phyloP scores from a whole-genome alignment of 495 filamentous ascomycete species.

The Pyronema omphalodes region DNA sequence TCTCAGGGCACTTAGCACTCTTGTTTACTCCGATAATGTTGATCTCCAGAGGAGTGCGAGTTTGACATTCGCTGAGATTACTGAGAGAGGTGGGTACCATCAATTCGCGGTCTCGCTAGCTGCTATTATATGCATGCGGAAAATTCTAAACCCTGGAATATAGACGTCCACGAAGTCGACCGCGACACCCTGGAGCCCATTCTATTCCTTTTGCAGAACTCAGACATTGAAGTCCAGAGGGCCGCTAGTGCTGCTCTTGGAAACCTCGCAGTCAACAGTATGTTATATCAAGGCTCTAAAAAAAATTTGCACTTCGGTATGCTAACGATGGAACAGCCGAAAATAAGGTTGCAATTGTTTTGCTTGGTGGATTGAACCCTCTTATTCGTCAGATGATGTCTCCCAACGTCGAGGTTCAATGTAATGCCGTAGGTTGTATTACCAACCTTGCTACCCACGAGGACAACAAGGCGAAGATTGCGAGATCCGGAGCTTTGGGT shows the following conservation, averaged over 20 bases:
- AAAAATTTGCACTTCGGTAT: background rate
- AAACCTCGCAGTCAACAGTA: conserved; percentile 94
- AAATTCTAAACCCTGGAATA: background rate
- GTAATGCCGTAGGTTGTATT: conserved; percentile 96
- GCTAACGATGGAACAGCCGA: conserved; percentile 40
- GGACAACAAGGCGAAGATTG: conserved; percentile 98
- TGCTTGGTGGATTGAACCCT: conserved; percentile 72
- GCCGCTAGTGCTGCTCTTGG: conserved; percentile 91
- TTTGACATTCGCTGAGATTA: conserved; percentile 97
- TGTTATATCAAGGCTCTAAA: conserved; percentile 20
- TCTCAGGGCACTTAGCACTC: conserved; percentile 79
- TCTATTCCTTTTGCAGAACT: conserved; percentile 80
- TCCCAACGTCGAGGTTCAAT: conserved; percentile 96
- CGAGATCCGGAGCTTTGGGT: conserved; percentile 76
- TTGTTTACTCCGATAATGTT: conserved; percentile 97
- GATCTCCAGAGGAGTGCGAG: conserved; percentile 94
- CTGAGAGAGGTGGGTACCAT: conserved; percentile 57
- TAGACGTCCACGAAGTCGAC: conserved; percentile 93
- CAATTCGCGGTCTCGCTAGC: conserved; percentile 20
- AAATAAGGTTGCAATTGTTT: conserved; percentile 92
- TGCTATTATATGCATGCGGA: conserved; percentile 4
- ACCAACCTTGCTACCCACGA: conserved; percentile 96
- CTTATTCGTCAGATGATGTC: conserved; percentile 98
- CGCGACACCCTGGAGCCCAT: conserved; percentile 89
- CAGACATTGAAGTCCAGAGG: conserved; percentile 91